These are phyloP conservation scores for Carex cristatella DNA, from an alignment of 176 grass and related monocot genomes.

Conservation along the genomic window DNA sequence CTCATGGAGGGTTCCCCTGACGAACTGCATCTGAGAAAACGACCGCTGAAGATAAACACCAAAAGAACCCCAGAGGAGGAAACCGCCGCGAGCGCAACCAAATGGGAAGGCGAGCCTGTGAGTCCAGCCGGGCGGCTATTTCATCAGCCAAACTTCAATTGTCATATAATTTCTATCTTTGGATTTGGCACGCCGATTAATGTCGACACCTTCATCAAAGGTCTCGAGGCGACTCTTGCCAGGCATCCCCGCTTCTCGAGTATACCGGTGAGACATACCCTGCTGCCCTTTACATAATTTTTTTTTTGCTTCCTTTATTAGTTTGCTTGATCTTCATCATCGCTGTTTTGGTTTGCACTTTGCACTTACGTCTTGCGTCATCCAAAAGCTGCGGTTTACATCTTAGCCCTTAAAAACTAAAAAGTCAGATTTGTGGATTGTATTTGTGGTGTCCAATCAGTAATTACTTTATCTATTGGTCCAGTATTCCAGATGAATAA, in stretches of 20 bases:
- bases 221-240: constrained; percentile 47
- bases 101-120: constrained; percentile 34
- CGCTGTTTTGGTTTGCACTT: not conserved
- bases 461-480: not conserved
- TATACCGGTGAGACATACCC: constrained; percentile 43
- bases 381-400: not conserved
- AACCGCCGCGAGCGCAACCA: not conserved
- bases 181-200: constrained; percentile 40
- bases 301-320: not conserved
- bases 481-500: no score
- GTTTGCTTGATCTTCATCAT: not conserved
- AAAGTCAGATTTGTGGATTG: not conserved
- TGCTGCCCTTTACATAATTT: not conserved
- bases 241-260: constrained; percentile 76
- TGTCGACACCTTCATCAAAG: constrained; percentile 30
- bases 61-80: not conserved
- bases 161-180: constrained; percentile 64
- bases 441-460: not conserved
- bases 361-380: not conserved
- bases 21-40: not conserved
- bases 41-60: not conserved
- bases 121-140: constrained; percentile 81
- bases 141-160: constrained; percentile 57
- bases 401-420: not conserved
- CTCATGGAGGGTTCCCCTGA: not conserved